Evolutionary conservation across 78 protist species (phyloP), one percentile per base, ranked within the genome.

Genomic region (Isochrysis galbana): DNA sequence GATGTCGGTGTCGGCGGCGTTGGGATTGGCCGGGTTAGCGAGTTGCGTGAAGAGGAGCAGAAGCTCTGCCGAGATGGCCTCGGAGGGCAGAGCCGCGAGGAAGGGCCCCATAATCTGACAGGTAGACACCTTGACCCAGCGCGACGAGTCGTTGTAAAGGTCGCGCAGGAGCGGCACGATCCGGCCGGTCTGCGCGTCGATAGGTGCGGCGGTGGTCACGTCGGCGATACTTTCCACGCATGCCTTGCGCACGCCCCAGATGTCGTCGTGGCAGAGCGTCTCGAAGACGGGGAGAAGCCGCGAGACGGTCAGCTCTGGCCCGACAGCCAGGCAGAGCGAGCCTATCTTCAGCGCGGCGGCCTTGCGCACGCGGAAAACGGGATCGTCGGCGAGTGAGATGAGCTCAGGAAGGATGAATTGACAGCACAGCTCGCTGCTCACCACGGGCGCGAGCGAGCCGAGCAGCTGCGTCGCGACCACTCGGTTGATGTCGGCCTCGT

Each of bases 231-330:
- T 91, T 69, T 95, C 96, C 5, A 84, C 92, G 34, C 93, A 32
- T 22, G 96, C 95, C 90, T 95, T 95, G 41, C 96, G 93, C 55
- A 95, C 96, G 72, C 96, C 95, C 96, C 96, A 95, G 23, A 95
- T 55, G 42, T 69, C 87, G 86, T 95, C 96, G 32, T 7, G 0
- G 39, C 74, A 78, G 67, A 95, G 96, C 46, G 0, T 7, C 39
- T 21, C 29, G 77, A 21, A 95, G 0, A 91, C 46, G 55, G 93
- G 93, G 4, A 91, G 91, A 34, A 36, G 29, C 38, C 90, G 78
- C 32, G 0, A 48, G 11, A 26, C 42, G 7, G 92, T 38, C 34
- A 22, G 22, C 45, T 38, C 48, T 10, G 54, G 19, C 38, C 90
- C 90, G 1, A 93, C 23, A 17, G 21, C 90, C 38, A 0, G 21